Evolutionary conservation across 768 basidiomycete genomes (phyloP).

Genomic region (Exsudoporus frostii): DNA sequence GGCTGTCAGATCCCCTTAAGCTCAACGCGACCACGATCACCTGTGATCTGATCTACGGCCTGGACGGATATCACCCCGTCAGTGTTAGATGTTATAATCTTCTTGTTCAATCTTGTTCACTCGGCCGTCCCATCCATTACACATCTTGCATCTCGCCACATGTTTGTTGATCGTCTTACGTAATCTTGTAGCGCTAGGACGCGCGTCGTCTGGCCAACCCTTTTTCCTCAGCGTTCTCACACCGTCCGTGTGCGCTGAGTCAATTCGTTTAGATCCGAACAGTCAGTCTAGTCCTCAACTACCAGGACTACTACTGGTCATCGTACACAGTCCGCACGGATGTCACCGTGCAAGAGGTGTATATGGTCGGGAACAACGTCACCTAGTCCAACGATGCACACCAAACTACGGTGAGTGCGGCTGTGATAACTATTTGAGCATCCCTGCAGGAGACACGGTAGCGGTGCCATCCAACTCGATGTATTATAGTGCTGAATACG

Average conservation of each 20-base stretch:
- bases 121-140: too few relatives aligned
- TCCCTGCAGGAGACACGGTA: slow-evolving; percentile 39
- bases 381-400: slow-evolving; percentile 64
- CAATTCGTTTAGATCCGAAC: too few relatives aligned
- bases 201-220: too few relatives aligned
- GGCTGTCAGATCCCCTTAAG: slow-evolving; percentile 62
- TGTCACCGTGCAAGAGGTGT: slow-evolving; percentile 65
- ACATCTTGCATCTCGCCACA: too few relatives aligned
- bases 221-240: too few relatives aligned
- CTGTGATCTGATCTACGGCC: slow-evolving; percentile 53
- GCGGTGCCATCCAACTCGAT: slow-evolving; percentile 27
- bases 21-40: slow-evolving; percentile 50
- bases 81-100: too few relatives aligned
- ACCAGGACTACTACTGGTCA: slow-evolving; percentile 62
- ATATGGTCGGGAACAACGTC: slow-evolving; percentile 52
- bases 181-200: too few relatives aligned
- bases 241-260: too few relatives aligned
- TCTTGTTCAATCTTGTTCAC: too few relatives aligned
- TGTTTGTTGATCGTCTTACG: too few relatives aligned
- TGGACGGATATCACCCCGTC: slow-evolving; percentile 68
- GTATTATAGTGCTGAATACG: slow-evolving; percentile 7
- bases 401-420: slow-evolving; percentile 70
- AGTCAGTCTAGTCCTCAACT: slow-evolving; percentile 62
- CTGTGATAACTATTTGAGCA: slow-evolving; percentile 55
- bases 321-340: slow-evolving; percentile 62